phyloP scores from a whole-genome alignment of 2,329 filamentous ascomycete genomes.

The Westerdykella ornata region DNA sequence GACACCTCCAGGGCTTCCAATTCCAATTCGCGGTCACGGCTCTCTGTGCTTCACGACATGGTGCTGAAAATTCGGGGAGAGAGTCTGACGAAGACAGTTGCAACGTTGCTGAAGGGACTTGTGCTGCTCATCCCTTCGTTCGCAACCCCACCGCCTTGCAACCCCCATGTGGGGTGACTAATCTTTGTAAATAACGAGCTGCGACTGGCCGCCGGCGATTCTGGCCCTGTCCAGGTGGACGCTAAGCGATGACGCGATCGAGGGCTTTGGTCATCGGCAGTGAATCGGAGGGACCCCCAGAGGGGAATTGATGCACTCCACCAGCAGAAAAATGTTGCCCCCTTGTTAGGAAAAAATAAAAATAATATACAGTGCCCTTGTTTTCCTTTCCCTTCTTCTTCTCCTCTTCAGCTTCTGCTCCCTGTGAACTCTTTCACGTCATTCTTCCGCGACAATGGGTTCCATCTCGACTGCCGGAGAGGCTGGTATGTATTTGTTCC shows the following conservation, averaged over 20 bases:
- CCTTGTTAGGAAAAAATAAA: neutral
- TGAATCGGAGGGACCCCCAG: conserved; percentile 6
- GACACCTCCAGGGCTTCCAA: too few relatives aligned
- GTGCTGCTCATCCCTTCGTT: too few relatives aligned
- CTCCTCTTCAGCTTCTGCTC: neutral
- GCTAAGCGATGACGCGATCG: conserved; percentile 3
- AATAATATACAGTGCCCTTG: neutral
- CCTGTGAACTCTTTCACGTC: conserved; percentile 11
- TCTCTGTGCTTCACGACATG: too few relatives aligned
- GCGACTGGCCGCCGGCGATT: too few relatives aligned
- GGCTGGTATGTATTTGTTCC: conserved; percentile 31
- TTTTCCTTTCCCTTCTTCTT: neutral
- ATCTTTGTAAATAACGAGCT: too few relatives aligned
- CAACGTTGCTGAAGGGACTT: too few relatives aligned
- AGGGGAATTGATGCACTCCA: neutral
- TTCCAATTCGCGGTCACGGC: too few relatives aligned
- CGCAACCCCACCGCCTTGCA: neutral
- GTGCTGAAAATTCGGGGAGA: too few relatives aligned
- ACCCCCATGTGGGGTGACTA: too few relatives aligned
- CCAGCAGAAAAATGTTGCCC: conserved; percentile 2
- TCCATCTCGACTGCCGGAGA: conserved; percentile 39
- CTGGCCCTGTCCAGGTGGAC: neutral
- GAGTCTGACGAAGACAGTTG: too few relatives aligned
- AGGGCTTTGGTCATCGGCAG: conserved; percentile 2
- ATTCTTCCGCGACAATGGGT: conserved; percentile 29